Conservation (phyloP, 2,329 filamentous ascomycete species). For the Sporothrix pallida region DNA sequence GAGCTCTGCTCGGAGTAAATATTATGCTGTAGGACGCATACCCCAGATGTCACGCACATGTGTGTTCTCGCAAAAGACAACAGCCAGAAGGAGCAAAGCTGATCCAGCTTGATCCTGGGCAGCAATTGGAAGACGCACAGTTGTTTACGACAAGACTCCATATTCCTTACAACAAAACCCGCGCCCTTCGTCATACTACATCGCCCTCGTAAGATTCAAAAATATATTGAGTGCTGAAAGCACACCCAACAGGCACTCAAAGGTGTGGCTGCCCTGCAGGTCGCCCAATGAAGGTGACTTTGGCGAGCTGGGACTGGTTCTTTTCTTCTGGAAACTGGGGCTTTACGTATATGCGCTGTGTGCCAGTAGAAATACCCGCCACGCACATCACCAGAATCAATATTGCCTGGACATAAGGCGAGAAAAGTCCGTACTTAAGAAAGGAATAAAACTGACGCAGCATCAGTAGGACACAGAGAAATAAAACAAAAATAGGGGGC, state of each 20-base stretch:
- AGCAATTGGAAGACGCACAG: not conserved
- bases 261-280: slow-evolving; percentile 24
- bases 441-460: not conserved
- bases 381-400: not conserved
- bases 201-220: not conserved
- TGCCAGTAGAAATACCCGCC: not conserved
- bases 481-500: not conserved
- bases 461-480: too few species aligned
- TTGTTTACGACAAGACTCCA: not conserved
- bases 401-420: not conserved
- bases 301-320: not conserved
- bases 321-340: not conserved
- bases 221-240: not conserved
- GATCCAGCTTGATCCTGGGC: not conserved
- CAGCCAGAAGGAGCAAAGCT: not conserved
- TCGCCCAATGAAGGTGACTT: slow-evolving; percentile 22
- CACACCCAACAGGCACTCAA: not conserved
- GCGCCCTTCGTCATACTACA: not conserved
- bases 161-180: not conserved
- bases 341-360: not conserved
- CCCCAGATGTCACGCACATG: not conserved
- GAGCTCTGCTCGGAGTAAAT: too few species aligned
- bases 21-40: not conserved
- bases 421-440: too few species aligned
- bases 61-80: not conserved